These are phyloP conservation scores for Diplotaxis tenuifolia DNA, from an alignment of 345 rosid species.

Conservation along the genomic window DNA sequence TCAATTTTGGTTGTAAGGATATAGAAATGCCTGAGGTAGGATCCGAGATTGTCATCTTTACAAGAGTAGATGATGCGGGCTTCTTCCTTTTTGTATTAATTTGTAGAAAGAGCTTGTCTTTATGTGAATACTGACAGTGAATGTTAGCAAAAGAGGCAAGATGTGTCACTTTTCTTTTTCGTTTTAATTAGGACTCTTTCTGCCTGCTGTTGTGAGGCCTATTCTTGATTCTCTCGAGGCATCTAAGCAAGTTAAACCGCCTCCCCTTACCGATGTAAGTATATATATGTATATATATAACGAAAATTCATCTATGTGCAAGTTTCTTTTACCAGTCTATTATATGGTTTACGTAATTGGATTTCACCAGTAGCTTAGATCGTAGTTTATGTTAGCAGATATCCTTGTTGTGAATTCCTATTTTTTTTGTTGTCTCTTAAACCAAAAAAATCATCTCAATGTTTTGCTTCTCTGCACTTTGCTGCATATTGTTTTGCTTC, in stretches of 20 bases:
- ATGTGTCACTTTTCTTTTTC: background rate
- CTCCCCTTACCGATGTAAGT: slow-evolving; percentile 78
- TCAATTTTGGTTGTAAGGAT: background rate
- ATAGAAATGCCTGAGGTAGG: background rate
- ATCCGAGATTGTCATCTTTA: background rate
- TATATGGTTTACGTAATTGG: background rate
- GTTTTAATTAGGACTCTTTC: slow-evolving; percentile 68
- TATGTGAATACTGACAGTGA: background rate
- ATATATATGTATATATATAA: too few relatives aligned
- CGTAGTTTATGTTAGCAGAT: background rate
- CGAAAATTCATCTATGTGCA: background rate
- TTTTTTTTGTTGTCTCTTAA: background rate
- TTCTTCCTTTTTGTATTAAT: background rate
- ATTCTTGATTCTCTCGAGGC: slow-evolving; percentile 85
- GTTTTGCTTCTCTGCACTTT: background rate
- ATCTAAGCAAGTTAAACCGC: slow-evolving; percentile 74
- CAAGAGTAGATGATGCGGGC: background rate
- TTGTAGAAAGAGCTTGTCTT: background rate
- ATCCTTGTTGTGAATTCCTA: background rate
- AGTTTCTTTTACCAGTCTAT: background rate
- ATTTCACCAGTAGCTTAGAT: background rate
- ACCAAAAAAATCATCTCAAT: background rate
- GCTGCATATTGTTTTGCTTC: background rate
- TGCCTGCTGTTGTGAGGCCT: slow-evolving; percentile 96
- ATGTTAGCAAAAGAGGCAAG: background rate